These are phyloP conservation scores for Ustilago crameri DNA, from an alignment of 1,284 basidiomycete species.

Conservation along the genomic window DNA sequence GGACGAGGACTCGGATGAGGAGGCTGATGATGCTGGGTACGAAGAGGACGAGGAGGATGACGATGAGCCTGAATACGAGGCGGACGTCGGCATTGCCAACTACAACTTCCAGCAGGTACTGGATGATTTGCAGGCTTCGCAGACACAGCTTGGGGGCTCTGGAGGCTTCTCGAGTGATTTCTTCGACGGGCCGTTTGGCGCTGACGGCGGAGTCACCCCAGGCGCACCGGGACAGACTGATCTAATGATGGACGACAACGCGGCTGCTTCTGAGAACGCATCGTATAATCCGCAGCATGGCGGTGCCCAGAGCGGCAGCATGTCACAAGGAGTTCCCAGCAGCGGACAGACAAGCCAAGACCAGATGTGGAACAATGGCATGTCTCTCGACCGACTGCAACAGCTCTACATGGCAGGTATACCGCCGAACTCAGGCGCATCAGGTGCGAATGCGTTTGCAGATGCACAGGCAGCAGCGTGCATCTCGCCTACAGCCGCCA, in stretches of 20 bases:
- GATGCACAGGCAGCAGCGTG: constrained; percentile 16
- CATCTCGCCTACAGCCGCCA: constrained; percentile 12
- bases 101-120: constrained; percentile 38
- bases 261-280: not conserved
- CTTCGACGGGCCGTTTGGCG: constrained; percentile 45
- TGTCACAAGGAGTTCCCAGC: constrained; percentile 12
- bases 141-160: constrained; percentile 2
- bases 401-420: constrained; percentile 11
- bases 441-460: constrained; percentile 4
- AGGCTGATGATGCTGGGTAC: constrained; percentile 44
- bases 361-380: constrained; percentile 24
- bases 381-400: constrained; percentile 9
- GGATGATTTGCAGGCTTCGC: constrained; percentile 30
- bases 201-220: constrained; percentile 8
- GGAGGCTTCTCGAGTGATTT: constrained; percentile 27
- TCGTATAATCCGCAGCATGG: not conserved
- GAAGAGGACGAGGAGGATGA: constrained; percentile 50
- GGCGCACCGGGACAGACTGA: constrained; percentile 12
- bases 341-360: constrained; percentile 22
- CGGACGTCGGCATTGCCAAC: constrained; percentile 7
- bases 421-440: not conserved
- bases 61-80: constrained; percentile 41
- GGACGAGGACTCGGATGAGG: constrained; percentile 34
- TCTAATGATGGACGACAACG: constrained; percentile 13
- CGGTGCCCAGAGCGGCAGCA: constrained; percentile 4